Evolutionary conservation across 176 grass and related monocot species (phyloP), one percentile per base, ranked within the genome.

Genomic region (Coix lacrymajobi): DNA sequence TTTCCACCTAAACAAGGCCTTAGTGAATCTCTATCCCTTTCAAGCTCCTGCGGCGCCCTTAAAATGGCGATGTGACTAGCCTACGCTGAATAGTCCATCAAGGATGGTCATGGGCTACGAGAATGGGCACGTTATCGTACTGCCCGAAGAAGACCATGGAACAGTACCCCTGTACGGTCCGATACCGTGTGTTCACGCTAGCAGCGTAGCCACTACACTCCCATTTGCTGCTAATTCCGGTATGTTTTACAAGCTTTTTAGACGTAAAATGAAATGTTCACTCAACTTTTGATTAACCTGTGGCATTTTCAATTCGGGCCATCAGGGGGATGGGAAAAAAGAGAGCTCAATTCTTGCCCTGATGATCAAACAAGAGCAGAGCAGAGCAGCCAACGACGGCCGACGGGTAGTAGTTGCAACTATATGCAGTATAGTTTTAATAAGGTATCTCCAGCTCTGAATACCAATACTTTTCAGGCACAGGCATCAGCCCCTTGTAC

Each of bases 371-470:
- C 13, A 34, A 32, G 45, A 24, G 7, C 22, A 80, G 43, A 33
- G 33, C 33, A 33, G n/a, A n/a, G n/a, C n/a, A n/a, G n/a, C 4
- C 33, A 33, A 4, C 33, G 4, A 4, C 43, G 64, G 57, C 73
- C 58, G 58, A 16, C 62, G 28, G 83, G 57, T 37, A 39, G 88
- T 70, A 31, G 88, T 76, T 81, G 39, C 33, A 78, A 45, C n/a
- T n/a, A n/a, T n/a, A 78, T 19, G 66, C 57, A 11, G 10, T 79
- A 66, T 89, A 86, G 48, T 74, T 86, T n/a, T n/a, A n/a, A n/a
- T 90, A 90, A 83, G 83, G 36, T 79, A 78, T 86, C 83, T 57
- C 66, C 72, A 67, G 60, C 65, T 86, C 73, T 49, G 26, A 65
- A 69, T 60, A 43, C 20, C 40, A 37, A 73, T 86, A 65, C 79